Percentiles rank a stretch among this genome's conserved stretches.
phyloP scores from a whole-genome alignment of 2,329 filamentous ascomycete species.

The Lecanosticta acicola region DNA sequence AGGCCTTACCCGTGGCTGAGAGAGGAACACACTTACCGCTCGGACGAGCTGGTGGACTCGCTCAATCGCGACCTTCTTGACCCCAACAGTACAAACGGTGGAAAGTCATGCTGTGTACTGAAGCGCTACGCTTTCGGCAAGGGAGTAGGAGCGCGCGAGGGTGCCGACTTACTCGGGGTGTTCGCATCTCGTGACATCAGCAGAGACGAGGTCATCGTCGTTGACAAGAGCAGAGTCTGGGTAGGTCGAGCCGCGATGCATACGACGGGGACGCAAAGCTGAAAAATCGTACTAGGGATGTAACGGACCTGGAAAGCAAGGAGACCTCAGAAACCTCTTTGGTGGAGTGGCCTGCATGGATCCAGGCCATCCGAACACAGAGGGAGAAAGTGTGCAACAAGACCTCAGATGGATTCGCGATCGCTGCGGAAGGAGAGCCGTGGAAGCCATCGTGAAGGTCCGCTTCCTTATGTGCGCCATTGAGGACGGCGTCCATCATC shows the following conservation, averaged over 20 bases:
- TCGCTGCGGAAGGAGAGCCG: conserved; percentile 13
- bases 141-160: conserved; percentile 7
- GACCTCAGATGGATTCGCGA: conserved; percentile 26
- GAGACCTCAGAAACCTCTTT: conserved; percentile 11
- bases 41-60: conserved; percentile 8
- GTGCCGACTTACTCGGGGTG: conserved; percentile 24
- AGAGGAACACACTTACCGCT: conserved; percentile 8
- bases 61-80: conserved; percentile 18
- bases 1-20: conserved; percentile 28
- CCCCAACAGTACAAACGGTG: not conserved
- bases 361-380: conserved; percentile 22
- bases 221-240: conserved; percentile 23
- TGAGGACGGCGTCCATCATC: conserved; percentile 15
- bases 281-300: conserved; percentile 12
- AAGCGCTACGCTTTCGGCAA: conserved; percentile 23
- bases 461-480: conserved; percentile 20
- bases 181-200: conserved; percentile 24
- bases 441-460: conserved; percentile 15
- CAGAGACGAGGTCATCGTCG: conserved; percentile 14
- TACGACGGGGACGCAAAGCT: not conserved
- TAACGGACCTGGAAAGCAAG: conserved; percentile 14
- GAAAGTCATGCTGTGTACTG: conserved; percentile 12
- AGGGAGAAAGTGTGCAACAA: conserved; percentile 11
- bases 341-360: conserved; percentile 19
- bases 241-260: conserved; percentile 15